phyloP scores from a whole-genome alignment of 345 rosid genomes.

The Sonneratia caseolaris region DNA sequence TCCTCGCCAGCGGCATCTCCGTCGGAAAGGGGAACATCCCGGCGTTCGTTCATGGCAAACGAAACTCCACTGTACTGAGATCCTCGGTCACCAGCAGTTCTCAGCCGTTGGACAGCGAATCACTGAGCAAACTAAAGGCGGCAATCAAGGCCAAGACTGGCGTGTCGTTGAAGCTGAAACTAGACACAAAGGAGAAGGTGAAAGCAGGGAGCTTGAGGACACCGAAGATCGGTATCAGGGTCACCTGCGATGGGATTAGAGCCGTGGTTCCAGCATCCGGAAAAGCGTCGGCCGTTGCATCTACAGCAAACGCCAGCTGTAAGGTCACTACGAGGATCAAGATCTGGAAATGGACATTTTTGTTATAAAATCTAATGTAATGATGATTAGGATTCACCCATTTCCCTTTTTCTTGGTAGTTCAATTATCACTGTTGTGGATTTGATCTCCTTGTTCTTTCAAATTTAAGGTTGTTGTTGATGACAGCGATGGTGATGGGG shows the following conservation, averaged over 20 bases:
- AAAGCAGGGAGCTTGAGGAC: conserved; percentile 58
- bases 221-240: conserved; percentile 50
- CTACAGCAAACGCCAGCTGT: conserved; percentile 47
- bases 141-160: conserved; percentile 38
- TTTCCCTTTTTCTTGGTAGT: too few species aligned
- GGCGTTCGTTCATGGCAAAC: conserved; percentile 46
- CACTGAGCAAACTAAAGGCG: conserved; percentile 32
- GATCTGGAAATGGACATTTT: conserved; percentile 84
- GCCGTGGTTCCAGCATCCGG: conserved; percentile 39
- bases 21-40: conserved; percentile 50
- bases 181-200: conserved; percentile 53
- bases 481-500: too few species aligned
- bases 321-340: conserved; percentile 64
- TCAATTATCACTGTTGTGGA: too few species aligned
- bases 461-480: too few species aligned
- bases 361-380: not conserved
- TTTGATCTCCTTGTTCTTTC: too few species aligned
- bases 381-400: too few species aligned
- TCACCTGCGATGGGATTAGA: conserved; percentile 55
- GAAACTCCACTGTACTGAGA: conserved; percentile 63
- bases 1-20: conserved; percentile 26
- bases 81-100: conserved; percentile 27
- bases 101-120: conserved; percentile 29
- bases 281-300: conserved; percentile 40
- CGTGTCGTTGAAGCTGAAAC: conserved; percentile 40